These are phyloP conservation scores for Heterobasidion parviporum DNA, from an alignment of 1,284 basidiomycete species.

Conservation along the genomic window DNA sequence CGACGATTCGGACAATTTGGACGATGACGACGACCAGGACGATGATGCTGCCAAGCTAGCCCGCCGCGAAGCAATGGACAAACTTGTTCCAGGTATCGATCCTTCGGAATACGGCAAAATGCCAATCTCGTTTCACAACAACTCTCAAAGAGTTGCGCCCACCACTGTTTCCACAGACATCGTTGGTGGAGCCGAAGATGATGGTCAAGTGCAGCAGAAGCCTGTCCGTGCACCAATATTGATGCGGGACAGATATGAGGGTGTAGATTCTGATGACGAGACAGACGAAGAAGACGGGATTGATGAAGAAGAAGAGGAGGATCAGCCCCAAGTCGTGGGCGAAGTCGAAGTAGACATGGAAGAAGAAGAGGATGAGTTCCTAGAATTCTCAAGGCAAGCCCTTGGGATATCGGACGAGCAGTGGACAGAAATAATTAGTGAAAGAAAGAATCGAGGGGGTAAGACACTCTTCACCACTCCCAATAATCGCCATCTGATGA, in stretches of 20 bases:
- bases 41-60: slow-evolving; percentile 24
- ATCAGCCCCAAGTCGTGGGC: slow-evolving; percentile 75
- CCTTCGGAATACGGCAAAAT: slow-evolving; percentile 74
- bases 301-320: slow-evolving; percentile 48
- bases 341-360: slow-evolving; percentile 83
- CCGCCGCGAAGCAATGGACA: slow-evolving; percentile 58
- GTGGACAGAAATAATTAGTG: slow-evolving; percentile 76
- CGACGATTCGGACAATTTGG: slow-evolving; percentile 35
- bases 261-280: slow-evolving; percentile 80
- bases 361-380: slow-evolving; percentile 85
- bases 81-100: slow-evolving; percentile 60
- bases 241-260: slow-evolving; percentile 74
- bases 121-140: slow-evolving; percentile 59
- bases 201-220: slow-evolving; percentile 16
- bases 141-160: slow-evolving; percentile 60
- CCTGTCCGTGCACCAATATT: slow-evolving; percentile 69
- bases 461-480: slow-evolving; percentile 15
- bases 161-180: slow-evolving; percentile 38
- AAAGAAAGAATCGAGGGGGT: slow-evolving; percentile 74
- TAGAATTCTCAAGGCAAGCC: slow-evolving; percentile 86
- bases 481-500: not conserved
- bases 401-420: slow-evolving; percentile 80
- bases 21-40: slow-evolving; percentile 27
- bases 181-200: slow-evolving; percentile 18
- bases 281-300: slow-evolving; percentile 53